Conservation (phyloP, 2,329 filamentous ascomycete genomes). For the Stemphylium beticola region DNA sequence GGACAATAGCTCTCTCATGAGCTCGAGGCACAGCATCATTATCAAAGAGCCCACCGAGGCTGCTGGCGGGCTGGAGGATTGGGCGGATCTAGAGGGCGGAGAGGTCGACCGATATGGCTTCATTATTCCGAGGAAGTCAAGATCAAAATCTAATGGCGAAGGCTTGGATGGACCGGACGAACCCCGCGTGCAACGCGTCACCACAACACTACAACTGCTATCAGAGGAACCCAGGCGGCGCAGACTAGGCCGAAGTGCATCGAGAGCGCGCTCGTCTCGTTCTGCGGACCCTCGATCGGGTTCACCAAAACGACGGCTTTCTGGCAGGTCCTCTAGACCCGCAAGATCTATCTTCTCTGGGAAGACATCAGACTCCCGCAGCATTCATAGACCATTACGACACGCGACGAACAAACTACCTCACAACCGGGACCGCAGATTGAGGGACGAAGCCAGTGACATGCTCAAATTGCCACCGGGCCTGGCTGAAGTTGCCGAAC, state of each 20-base stretch:
- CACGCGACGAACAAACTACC: constrained; percentile 60
- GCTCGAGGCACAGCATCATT: constrained; percentile 43
- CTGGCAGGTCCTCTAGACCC: constrained; percentile 53
- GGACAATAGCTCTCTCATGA: constrained; percentile 37
- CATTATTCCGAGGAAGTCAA: constrained; percentile 56
- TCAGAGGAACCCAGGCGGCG: constrained; percentile 63
- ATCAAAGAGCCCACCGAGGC: constrained; percentile 62
- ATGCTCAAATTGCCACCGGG: constrained; percentile 68
- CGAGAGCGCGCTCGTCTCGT: constrained; percentile 54
- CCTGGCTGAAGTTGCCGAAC: constrained; percentile 53
- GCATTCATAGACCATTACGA: constrained; percentile 53
- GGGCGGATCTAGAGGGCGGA: constrained; percentile 64
- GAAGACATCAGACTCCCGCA: constrained; percentile 50
- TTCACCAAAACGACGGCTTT: constrained; percentile 49
- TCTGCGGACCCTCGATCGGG: constrained; percentile 47
- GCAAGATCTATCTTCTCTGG: constrained; percentile 47
- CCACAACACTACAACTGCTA: constrained; percentile 63
- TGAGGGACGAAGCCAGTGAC: constrained; percentile 66
- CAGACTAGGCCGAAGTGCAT: constrained; percentile 57
- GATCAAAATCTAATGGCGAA: constrained; percentile 39
- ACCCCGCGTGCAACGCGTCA: constrained; percentile 61
- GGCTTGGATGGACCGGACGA: constrained; percentile 41
- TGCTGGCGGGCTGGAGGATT: constrained; percentile 69
- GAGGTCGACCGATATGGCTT: constrained; percentile 72
- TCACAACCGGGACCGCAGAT: constrained; percentile 60